Evolutionary conservation across 2,329 filamentous ascomycete species (phyloP).

Genomic region (Alternaria arbusti): DNA sequence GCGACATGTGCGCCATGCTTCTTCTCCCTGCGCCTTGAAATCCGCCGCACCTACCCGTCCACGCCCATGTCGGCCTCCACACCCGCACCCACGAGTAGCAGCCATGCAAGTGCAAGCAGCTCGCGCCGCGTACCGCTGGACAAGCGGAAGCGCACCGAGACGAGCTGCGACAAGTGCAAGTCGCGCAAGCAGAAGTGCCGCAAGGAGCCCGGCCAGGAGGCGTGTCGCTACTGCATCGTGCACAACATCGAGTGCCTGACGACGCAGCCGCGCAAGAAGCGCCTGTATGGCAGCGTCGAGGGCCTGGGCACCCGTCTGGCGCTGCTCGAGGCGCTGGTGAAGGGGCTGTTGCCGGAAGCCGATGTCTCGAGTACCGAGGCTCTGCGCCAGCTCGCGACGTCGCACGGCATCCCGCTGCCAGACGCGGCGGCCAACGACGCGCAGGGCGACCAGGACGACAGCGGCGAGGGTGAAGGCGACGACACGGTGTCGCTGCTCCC

Average conservation of each 20-base stretch:
- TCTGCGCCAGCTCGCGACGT: slow-evolving; percentile 48
- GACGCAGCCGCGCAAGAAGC: slow-evolving; percentile 55
- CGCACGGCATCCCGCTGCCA: slow-evolving; percentile 51
- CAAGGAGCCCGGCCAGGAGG: slow-evolving; percentile 45
- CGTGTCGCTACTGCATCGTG: slow-evolving; percentile 52
- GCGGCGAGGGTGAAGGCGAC: slow-evolving; percentile 38
- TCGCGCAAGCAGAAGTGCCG: slow-evolving; percentile 56
- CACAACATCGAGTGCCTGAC: slow-evolving; percentile 53
- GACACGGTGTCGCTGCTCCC: slow-evolving; percentile 47
- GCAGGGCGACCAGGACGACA: slow-evolving; percentile 21
- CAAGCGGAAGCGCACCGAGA: slow-evolving; percentile 55
- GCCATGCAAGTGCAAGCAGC: slow-evolving; percentile 16
- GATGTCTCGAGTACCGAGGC: slow-evolving; percentile 52
- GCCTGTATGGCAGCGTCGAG: slow-evolving; percentile 53
- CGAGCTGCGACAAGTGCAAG: slow-evolving; percentile 57
- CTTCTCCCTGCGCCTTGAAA: slow-evolving; percentile 13
- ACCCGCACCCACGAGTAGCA: slow-evolving; percentile 13
- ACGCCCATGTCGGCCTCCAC: slow-evolving; percentile 12
- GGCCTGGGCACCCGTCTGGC: slow-evolving; percentile 50
- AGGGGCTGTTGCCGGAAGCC: slow-evolving; percentile 52
- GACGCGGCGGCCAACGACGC: slow-evolving; percentile 25
- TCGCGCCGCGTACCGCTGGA: slow-evolving; percentile 51
- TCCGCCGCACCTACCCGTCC: slow-evolving; percentile 9
- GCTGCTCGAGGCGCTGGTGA: slow-evolving; percentile 54
- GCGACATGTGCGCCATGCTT: slow-evolving; percentile 13